phyloP scores from a whole-genome alignment of 1,284 basidiomycete genomes.

The Fomes fomentarius region DNA sequence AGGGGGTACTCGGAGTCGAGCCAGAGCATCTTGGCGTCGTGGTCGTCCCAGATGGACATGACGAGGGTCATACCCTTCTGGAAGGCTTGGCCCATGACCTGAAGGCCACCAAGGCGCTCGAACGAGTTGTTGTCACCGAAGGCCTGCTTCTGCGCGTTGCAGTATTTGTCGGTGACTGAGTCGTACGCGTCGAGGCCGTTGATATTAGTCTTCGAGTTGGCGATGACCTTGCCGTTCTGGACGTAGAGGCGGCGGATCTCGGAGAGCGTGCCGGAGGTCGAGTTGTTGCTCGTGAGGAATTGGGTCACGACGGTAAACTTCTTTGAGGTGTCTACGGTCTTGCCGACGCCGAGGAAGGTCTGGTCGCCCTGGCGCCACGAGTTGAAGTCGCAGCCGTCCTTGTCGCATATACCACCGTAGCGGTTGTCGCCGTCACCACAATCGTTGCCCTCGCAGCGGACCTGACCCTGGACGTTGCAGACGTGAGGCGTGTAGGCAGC shows the following conservation, averaged over 20 bases:
- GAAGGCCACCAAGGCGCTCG: slow-evolving; percentile 39
- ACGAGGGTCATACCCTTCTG: slow-evolving; percentile 57
- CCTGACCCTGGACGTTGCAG: slow-evolving; percentile 44
- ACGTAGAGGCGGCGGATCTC: slow-evolving; percentile 59
- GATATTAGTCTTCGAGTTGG: slow-evolving; percentile 50
- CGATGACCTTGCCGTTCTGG: slow-evolving; percentile 53
- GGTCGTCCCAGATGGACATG: slow-evolving; percentile 60
- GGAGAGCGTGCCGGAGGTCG: slow-evolving; percentile 44
- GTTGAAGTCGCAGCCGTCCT: slow-evolving; percentile 61
- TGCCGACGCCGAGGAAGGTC: slow-evolving; percentile 50
- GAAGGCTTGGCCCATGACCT: slow-evolving; percentile 47
- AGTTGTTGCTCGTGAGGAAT: slow-evolving; percentile 51
- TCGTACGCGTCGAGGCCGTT: slow-evolving; percentile 40
- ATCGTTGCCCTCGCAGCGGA: slow-evolving; percentile 42
- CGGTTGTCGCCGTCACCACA: slow-evolving; percentile 42
- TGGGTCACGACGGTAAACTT: slow-evolving; percentile 52
- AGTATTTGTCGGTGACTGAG: slow-evolving; percentile 43
- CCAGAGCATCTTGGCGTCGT: slow-evolving; percentile 61
- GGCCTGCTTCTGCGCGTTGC: slow-evolving; percentile 40
- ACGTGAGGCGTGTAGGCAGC: slow-evolving; percentile 52
- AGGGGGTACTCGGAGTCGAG: slow-evolving; percentile 60
- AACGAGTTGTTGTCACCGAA: slow-evolving; percentile 43
- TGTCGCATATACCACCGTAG: slow-evolving; percentile 50
- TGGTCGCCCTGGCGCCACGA: slow-evolving; percentile 54
- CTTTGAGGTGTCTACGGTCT: slow-evolving; percentile 48